phyloP scores from a whole-genome alignment of 2,329 filamentous ascomycete genomes.

The Hortaea sp. region DNA sequence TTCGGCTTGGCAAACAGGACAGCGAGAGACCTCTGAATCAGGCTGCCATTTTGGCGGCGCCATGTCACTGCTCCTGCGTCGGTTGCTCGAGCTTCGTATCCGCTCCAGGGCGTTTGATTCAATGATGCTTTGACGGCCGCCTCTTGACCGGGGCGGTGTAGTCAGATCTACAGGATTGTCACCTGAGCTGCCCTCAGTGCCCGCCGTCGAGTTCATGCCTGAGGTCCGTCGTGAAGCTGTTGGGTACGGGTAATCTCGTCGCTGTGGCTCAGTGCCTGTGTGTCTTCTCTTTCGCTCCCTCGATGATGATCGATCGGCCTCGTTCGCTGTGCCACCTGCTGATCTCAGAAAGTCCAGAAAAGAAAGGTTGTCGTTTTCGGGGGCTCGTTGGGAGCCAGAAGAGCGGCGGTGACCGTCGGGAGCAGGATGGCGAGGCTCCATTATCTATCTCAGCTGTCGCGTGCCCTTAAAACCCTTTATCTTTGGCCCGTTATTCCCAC shows the following conservation, averaged over 20 bases:
- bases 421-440: neutral
- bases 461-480: neutral
- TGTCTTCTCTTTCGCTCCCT: constrained; percentile 20
- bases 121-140: neutral
- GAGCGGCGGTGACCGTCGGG: neutral
- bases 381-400: neutral
- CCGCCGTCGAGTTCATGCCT: neutral
- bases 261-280: constrained; percentile 14
- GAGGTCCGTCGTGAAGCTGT: constrained; percentile 1
- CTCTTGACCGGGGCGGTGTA: constrained; percentile 6
- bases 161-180: constrained; percentile 18
- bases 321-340: constrained; percentile 12
- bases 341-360: constrained; percentile 17
- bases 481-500: no score
- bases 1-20: constrained; percentile 69
- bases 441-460: neutral
- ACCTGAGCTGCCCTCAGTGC: constrained; percentile 5
- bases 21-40: constrained; percentile 69
- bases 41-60: constrained; percentile 76
- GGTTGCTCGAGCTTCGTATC: constrained; percentile 1
- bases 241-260: constrained; percentile 14
- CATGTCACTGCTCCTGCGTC: constrained; percentile 31
- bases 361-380: constrained; percentile 6
- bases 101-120: neutral
- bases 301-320: constrained; percentile 3